Evolutionary conservation across 768 basidiomycete species (phyloP), one percentile per base, ranked within the genome.

Genomic region (Boletus eberwhitei): DNA sequence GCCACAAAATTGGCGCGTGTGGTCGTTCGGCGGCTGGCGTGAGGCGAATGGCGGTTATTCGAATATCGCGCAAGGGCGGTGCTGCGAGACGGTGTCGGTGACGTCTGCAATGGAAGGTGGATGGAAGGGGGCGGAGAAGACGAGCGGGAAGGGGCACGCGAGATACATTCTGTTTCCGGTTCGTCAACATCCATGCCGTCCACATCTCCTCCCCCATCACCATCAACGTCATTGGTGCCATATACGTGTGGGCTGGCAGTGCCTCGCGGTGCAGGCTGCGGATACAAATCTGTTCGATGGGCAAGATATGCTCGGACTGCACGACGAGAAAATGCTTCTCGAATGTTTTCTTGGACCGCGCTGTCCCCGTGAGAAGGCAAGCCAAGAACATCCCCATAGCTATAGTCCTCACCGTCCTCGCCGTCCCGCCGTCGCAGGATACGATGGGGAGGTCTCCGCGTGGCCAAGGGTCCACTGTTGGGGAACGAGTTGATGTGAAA

Each of bases 361-460:
- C 68, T 75, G 59, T 85, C 81, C 19, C 84, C 84, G 19, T 83
- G 69, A 2, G 79, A 76, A 1, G 83, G 81, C 26, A 83, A 78
- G 22, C 81, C 73, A n/a, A 83, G 74, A 54, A 82, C 71, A 44
- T 80, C 78, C 9, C 78, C 78, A n/a, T 73, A 72, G 50, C 29
- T 47, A 17, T 59, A 38, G n/a, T 75, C 69, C 31, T 68, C 75
- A 4, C 64, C 65, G 5, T 70, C 75, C 47, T 64, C 44, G 61
- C 70, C 51, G 48, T 63, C 52, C 34, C 59, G 52, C 40, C 61
- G 57, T 35, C 55, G 53, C 59, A 62, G 24, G 42, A 57, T 29
- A 54, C 63, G 64, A 59, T 65, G 57, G 31, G 59, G 54, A 5
- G 57, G 48, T 46, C 65, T 57, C 45, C 71, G 67, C 22, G 58